phyloP scores from a whole-genome alignment of 1,284 basidiomycete species.

The Cutaneotrichosporon sp. region DNA sequence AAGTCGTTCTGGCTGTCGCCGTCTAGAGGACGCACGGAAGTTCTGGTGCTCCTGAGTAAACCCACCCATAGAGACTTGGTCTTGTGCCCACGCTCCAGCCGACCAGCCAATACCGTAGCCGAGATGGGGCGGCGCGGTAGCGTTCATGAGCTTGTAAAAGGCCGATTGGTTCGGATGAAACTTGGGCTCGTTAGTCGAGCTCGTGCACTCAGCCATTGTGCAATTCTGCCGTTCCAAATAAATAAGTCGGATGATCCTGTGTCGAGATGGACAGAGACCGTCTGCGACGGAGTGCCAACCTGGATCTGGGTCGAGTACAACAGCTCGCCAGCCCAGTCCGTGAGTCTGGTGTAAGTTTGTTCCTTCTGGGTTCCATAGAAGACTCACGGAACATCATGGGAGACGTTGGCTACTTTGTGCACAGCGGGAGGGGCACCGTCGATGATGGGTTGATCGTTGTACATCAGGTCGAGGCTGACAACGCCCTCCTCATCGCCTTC shows the following conservation, averaged over 20 bases:
- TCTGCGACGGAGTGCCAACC: slow-evolving; percentile 50
- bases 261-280: slow-evolving; percentile 52
- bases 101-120: slow-evolving; percentile 77
- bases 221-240: slow-evolving; percentile 26
- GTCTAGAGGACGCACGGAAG: slow-evolving; percentile 52
- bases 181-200: slow-evolving; percentile 15
- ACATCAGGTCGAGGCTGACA: background rate
- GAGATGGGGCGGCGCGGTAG: slow-evolving; percentile 56
- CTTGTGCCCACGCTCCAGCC: slow-evolving; percentile 62
- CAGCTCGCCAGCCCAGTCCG: slow-evolving; percentile 7
- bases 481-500: background rate
- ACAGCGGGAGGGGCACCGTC: background rate
- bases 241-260: slow-evolving; percentile 52
- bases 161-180: slow-evolving; percentile 34
- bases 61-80: slow-evolving; percentile 72
- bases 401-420: background rate
- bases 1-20: no score
- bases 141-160: slow-evolving; percentile 24
- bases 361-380: no score
- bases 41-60: slow-evolving; percentile 65
- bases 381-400: background rate
- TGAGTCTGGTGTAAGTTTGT: slow-evolving; percentile 10
- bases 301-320: slow-evolving; percentile 39
- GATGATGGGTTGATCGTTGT: background rate
- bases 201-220: slow-evolving; percentile 30